These are phyloP conservation scores for Musa schizocarpa DNA, from an alignment of 176 grass and related monocot genomes.

Conservation along the genomic window DNA sequence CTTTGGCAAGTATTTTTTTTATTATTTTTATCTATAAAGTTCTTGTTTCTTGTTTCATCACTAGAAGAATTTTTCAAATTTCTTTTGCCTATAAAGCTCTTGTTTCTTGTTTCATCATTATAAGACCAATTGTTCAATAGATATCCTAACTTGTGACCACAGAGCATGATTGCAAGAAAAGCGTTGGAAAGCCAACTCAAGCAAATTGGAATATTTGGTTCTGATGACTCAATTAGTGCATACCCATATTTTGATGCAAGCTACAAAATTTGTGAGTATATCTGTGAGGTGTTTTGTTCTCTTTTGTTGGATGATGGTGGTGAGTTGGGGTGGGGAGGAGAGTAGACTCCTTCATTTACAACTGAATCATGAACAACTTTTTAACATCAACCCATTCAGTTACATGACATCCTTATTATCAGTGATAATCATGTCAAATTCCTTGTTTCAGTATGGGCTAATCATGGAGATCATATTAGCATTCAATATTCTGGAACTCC, in stretches of 20 bases:
- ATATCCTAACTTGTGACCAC: constrained; percentile 23
- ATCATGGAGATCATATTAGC: constrained; percentile 97
- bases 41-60: no score
- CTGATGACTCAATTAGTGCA: constrained; percentile 50
- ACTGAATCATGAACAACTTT: no score
- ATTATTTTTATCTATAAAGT: no score
- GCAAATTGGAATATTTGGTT: constrained; percentile 47
- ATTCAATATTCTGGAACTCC: constrained; percentile 98
- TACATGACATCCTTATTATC: constrained; percentile 8
- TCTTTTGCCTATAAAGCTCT: background rate
- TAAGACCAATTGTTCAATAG: background rate
- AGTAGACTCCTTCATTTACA: no score
- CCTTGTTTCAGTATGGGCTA: constrained; percentile 77
- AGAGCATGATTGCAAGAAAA: constrained; percentile 91
- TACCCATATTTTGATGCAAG: constrained; percentile 66
- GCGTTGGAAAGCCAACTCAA: constrained; percentile 73
- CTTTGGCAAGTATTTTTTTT: background rate
- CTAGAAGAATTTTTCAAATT: background rate
- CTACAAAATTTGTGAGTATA: constrained; percentile 78
- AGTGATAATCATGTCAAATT: constrained; percentile 16
- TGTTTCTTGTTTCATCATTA: no score
- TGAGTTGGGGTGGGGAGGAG: no score
- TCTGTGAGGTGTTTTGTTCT: background rate
- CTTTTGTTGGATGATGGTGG: background rate
- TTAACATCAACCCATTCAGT: background rate